Conservation (phyloP, 768 basidiomycete genomes). For the Lentinula detonsa region DNA sequence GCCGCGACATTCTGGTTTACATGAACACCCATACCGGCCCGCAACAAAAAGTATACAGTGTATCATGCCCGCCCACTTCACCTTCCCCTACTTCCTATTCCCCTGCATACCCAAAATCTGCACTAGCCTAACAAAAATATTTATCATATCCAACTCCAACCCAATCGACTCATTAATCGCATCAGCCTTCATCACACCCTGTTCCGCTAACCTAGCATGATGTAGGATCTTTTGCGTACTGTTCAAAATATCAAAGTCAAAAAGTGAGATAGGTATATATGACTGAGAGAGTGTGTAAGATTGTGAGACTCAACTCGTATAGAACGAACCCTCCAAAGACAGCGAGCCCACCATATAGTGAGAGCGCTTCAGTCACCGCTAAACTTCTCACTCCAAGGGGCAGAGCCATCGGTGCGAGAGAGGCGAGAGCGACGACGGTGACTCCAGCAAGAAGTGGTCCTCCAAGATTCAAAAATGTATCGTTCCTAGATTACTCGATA, state of each 20-base stretch:
- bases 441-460: constrained; percentile 87
- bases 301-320: constrained; percentile 55
- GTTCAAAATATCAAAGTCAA: constrained; percentile 1
- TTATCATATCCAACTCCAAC: constrained; percentile 83
- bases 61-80: not conserved
- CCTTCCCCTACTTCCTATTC: constrained; percentile 38
- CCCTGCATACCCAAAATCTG: constrained; percentile 71
- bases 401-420: constrained; percentile 86
- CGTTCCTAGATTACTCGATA: constrained; percentile 37
- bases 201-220: constrained; percentile 69
- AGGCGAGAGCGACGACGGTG: constrained; percentile 80
- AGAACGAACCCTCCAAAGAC: constrained; percentile 85
- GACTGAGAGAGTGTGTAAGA: not conserved
- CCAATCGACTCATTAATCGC: constrained; percentile 74
- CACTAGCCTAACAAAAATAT: constrained; percentile 83
- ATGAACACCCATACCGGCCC: too few species aligned
- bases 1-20: too few species aligned
- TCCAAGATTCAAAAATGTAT: constrained; percentile 81
- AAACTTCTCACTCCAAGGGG: constrained; percentile 76
- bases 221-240: constrained; percentile 84
- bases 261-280: not conserved
- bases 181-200: constrained; percentile 61
- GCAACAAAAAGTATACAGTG: too few species aligned
- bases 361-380: constrained; percentile 70
- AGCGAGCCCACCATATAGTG: constrained; percentile 83